Base-by-base conservation (phyloP, 192 early-diverging fungal genomes). In the Coemansia sp. region DNA sequence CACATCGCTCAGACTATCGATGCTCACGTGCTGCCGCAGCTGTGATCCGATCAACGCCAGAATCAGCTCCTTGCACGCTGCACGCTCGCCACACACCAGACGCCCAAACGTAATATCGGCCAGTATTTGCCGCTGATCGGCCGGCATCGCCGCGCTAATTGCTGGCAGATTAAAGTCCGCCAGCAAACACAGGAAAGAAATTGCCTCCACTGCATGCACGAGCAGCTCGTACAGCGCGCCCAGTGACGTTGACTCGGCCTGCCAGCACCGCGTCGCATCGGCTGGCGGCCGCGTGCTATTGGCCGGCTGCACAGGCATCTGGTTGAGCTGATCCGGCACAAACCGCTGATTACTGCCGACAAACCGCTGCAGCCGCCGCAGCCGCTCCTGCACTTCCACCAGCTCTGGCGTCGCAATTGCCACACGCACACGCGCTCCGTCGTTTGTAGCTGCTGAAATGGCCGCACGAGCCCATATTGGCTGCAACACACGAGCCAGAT, bases 401-500 rank as follows among this genome's bases (percentile, higher is more conserved):
- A 87, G 68, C 17, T 57, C 26, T 23, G 67, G 39, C 22, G 63
- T 23, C 2, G 67, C n/a, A 59, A 85, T 71, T 61, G 75, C 67
- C 26, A 86, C 41, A 35, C 75, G 59, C 68, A 80, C 10, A 6
- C 64, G 72, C 39, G 31, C 25, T 5, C 27, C 17, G 8, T 22
- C 41, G 43, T 72, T 31, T 22, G 23, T 48, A 17, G 48, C 48
- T 16, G 57, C 29, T 8, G 62, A 35, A 3, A 64, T 61, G 1
- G 75, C 77, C 51, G 63, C 63, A 45, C 37, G 74, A 37, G 85
- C 83, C 95, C 95, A 97, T 10, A 94, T 61, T 4, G 92, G 87
- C 64, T 85, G 71, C 52, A 97, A 54, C 3, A 89, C 54, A 11
- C 93, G 88, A 0, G 87, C 81, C 56, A 97, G 64, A 59, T 92